phyloP scores from a whole-genome alignment of 129 eudicot species.

The Deinandra increscens region DNA sequence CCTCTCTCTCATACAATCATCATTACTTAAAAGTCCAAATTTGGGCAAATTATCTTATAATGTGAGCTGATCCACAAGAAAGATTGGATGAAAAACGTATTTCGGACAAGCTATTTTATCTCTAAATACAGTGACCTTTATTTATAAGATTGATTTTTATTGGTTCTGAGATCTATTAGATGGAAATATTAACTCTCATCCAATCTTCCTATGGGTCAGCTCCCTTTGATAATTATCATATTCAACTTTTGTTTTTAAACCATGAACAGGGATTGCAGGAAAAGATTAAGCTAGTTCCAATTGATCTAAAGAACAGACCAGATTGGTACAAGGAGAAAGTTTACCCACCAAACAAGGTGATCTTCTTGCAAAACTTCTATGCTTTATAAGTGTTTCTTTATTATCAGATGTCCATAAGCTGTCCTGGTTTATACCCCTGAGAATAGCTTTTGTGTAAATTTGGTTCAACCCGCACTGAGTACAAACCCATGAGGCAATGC shows the following conservation, averaged over 20 bases:
- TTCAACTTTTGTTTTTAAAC: conserved; percentile 4
- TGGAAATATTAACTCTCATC: conserved; percentile 17
- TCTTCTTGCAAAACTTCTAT: neutral
- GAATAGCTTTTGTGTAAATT: neutral
- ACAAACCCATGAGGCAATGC: conserved; percentile 1
- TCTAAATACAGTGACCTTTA: neutral
- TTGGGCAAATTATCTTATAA: neutral
- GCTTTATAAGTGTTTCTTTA: conserved; percentile 4
- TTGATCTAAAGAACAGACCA: conserved; percentile 79
- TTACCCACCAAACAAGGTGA: conserved; percentile 80
- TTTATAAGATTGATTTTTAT: neutral
- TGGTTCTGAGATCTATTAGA: neutral
- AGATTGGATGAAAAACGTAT: conserved; percentile 9
- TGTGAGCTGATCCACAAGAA: conserved; percentile 25
- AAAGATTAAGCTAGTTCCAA: conserved; percentile 74
- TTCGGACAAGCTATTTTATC: neutral
- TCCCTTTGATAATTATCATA: conserved; percentile 6
- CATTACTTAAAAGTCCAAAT: neutral
- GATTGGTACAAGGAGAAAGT: conserved; percentile 93
- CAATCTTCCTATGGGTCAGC: conserved; percentile 19
- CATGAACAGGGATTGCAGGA: conserved; percentile 66
- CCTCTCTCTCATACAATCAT: conserved; percentile 18
- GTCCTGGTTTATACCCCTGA: neutral
- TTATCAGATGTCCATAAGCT: neutral
- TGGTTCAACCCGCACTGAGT: neutral